Conservation (phyloP, 768 basidiomycete genomes). For the Tylopilus balloui region DNA sequence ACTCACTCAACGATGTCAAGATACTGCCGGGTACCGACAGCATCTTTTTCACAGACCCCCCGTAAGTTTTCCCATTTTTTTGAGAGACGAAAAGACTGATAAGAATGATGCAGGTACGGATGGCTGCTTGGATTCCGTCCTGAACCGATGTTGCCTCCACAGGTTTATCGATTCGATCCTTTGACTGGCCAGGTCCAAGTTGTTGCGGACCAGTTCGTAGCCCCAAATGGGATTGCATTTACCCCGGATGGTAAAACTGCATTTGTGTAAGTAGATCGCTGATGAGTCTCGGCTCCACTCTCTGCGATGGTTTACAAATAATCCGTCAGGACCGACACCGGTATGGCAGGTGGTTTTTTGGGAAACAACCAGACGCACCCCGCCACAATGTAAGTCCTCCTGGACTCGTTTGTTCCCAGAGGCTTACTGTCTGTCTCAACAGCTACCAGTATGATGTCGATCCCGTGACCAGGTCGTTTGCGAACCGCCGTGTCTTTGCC, state of each 20-base stretch:
- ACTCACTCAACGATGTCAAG: constrained; percentile 77
- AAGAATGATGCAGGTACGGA: constrained; percentile 47
- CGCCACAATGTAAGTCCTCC: constrained; percentile 57
- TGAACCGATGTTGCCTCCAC: constrained; percentile 59
- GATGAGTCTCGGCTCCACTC: background rate
- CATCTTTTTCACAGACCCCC: constrained; percentile 73
- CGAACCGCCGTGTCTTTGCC: constrained; percentile 65
- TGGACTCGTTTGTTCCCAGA: background rate
- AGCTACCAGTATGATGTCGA: constrained; percentile 72
- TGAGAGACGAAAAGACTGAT: background rate
- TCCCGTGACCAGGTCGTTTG: constrained; percentile 46
- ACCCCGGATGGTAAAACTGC: constrained; percentile 56
- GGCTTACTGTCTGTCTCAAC: background rate
- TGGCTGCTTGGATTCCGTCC: constrained; percentile 64
- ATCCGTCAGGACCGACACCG: constrained; percentile 31
- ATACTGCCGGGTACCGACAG: constrained; percentile 62
- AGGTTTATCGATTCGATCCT: constrained; percentile 71
- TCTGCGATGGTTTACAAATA: constrained; percentile 4
- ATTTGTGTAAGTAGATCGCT: constrained; percentile 48
- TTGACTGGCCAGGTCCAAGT: constrained; percentile 59
- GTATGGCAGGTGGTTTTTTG: constrained; percentile 37
- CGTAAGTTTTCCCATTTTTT: constrained; percentile 37
- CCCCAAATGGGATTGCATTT: constrained; percentile 73
- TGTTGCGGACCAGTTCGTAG: constrained; percentile 71
- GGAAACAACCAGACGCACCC: constrained; percentile 56